phyloP scores from a whole-genome alignment of 148 eudicot genomes.

The Vaccinium darrowii region DNA sequence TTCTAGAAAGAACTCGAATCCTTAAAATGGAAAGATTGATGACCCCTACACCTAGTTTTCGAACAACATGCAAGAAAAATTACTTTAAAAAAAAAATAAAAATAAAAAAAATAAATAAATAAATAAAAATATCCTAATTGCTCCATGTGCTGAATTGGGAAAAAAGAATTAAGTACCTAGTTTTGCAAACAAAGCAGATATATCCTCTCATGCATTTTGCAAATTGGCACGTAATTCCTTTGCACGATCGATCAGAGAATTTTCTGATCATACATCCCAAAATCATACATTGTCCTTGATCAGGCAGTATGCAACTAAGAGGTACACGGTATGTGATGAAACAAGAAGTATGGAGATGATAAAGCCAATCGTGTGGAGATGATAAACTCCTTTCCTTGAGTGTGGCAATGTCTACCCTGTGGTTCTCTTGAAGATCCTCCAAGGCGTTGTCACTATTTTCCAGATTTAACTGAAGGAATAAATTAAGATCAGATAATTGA shows the following conservation, averaged over 20 bases:
- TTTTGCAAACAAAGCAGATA: conserved; percentile 46
- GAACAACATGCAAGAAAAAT: background rate
- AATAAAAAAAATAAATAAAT: no score
- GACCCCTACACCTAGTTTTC: background rate
- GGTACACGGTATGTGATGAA: background rate
- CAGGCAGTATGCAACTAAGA: background rate
- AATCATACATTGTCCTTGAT: conserved; percentile 5
- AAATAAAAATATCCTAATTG: background rate
- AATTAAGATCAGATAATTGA: background rate
- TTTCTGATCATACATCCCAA: conserved; percentile 44
- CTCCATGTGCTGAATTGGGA: background rate
- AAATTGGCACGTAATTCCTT: conserved; percentile 64
- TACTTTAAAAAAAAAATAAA: background rate
- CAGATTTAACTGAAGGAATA: conserved; percentile 44
- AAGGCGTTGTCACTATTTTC: conserved; percentile 46
- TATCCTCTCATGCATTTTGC: conserved; percentile 69
- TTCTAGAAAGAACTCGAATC: background rate
- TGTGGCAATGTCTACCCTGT: conserved; percentile 36
- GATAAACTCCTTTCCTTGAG: conserved; percentile 58
- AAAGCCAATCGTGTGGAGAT: no score
- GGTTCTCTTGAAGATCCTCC: conserved; percentile 59
- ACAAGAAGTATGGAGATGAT: conserved; percentile 50
- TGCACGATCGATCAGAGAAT: conserved; percentile 49
- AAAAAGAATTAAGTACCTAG: conserved; percentile 47
- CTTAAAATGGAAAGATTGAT: background rate